Conservation (phyloP, 257 asterid genomes). For the Lycium barbarum region DNA sequence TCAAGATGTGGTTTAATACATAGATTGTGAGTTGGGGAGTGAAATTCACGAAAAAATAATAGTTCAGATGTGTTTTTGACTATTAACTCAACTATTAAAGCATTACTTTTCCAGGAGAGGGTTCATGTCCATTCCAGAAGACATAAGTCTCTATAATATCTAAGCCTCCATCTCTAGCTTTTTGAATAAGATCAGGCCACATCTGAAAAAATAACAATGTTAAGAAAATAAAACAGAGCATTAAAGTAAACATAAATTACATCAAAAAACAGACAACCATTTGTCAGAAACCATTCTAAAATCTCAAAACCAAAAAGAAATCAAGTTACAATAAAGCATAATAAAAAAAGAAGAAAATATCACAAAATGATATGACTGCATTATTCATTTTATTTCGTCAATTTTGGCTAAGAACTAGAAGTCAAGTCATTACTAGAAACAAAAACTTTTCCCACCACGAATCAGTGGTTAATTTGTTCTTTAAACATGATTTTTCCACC, state of each 20-base stretch:
- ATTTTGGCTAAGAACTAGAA: too few species aligned
- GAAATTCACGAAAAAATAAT: too few species aligned
- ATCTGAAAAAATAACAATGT: conserved; percentile 43
- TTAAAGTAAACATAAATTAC: neutral
- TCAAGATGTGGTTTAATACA: too few species aligned
- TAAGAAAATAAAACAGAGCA: neutral
- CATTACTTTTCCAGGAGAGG: conserved; percentile 82
- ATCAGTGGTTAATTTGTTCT: too few species aligned
- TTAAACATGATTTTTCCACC: too few species aligned
- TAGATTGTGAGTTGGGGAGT: too few species aligned
- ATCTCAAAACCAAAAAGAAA: neutral
- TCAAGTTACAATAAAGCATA: neutral
- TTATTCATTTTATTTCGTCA: too few species aligned
- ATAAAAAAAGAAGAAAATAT: neutral
- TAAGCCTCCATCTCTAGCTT: conserved; percentile 95
- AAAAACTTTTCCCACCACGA: too few species aligned
- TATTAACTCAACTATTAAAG: neutral
- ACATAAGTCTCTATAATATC: conserved; percentile 91
- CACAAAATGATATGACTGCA: neutral
- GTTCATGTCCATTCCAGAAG: conserved; percentile 93
- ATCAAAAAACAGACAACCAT: too few species aligned
- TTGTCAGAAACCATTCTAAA: neutral
- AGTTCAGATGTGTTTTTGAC: too few species aligned
- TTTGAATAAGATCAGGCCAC: conserved; percentile 96
- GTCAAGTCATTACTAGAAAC: too few species aligned